These are phyloP conservation scores for Xylariaceae sp. DNA, from an alignment of 2,329 filamentous ascomycete species.

Conservation along the genomic window DNA sequence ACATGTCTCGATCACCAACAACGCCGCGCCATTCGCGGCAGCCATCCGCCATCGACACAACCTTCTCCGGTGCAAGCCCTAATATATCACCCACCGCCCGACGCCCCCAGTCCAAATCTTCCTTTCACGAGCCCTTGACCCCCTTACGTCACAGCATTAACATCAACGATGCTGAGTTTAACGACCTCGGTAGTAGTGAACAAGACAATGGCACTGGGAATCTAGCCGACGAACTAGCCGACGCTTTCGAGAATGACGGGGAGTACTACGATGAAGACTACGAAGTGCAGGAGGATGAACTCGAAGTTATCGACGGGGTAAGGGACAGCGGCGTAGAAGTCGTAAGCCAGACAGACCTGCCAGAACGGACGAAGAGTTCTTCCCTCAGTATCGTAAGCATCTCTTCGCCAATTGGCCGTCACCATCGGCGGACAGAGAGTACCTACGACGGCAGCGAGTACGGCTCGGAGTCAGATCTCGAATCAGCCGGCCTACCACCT, in stretches of 20 bases:
- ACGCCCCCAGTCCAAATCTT: slow-evolving; percentile 45
- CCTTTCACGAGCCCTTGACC: slow-evolving; percentile 45
- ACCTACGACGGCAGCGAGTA: slow-evolving; percentile 71
- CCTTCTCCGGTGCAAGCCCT: slow-evolving; percentile 35
- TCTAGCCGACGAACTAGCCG: slow-evolving; percentile 73
- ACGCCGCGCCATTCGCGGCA: slow-evolving; percentile 57
- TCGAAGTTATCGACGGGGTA: slow-evolving; percentile 28
- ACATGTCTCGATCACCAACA: slow-evolving; percentile 45
- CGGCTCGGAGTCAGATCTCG: slow-evolving; percentile 65
- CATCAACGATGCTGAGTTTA: slow-evolving; percentile 44
- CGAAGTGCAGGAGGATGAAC: slow-evolving; percentile 22
- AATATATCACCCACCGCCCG: slow-evolving; percentile 42
- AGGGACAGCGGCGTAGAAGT: slow-evolving; percentile 42
- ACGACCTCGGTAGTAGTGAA: slow-evolving; percentile 37
- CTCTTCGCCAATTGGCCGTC: slow-evolving; percentile 38
- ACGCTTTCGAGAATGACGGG: slow-evolving; percentile 59
- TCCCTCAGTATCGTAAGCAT: slow-evolving; percentile 36
- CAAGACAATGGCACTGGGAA: slow-evolving; percentile 61
- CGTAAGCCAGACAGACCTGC: slow-evolving; percentile 29
- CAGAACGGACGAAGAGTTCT: slow-evolving; percentile 31
- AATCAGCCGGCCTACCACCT: slow-evolving; percentile 60
- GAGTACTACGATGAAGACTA: slow-evolving; percentile 43
- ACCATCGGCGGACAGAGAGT: slow-evolving; percentile 49
- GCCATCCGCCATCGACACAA: slow-evolving; percentile 47
- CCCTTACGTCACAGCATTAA: slow-evolving; percentile 44